Base-by-base conservation (phyloP, 192 early-diverging fungal species). In the Glomus cerebriforme region DNA sequence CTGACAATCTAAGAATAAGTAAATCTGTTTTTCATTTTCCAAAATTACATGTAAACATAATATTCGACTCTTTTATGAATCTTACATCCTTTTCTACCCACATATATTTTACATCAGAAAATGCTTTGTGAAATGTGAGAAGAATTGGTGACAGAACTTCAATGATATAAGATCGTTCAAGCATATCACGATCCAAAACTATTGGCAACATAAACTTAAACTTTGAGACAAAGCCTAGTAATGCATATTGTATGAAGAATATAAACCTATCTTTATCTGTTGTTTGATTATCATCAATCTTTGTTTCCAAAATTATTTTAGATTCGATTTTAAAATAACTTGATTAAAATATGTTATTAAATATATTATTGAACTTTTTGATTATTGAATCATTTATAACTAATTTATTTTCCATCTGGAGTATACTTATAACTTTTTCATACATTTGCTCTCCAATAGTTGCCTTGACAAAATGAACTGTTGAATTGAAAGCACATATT, bases 51-150 rank as follows among this genome's bases (percentile, higher is more conserved):
- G 34, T 69, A 69, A 69, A 69, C 67, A 69, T 69, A 17, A 39
- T 24, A 17, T 73, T 73, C 7, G 54, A n/a, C 3, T 73, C 54
- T 34, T 73, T 73, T 19, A 68, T 68, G 2, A 26, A 68, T 68
- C 35, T 37, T n/a, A 69, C 54, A 59, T 74, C 49, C 26, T 74
- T 74, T 32, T 74, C 72, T 34, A 74, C 13, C 72, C 72, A 74
- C 45, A 59, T 59, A 29, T 74, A 74, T 13, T 74, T 74, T 32
- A 74, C 49, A 12, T 73, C 71, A 73, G 71, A 47, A 73, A 73
- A 73, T 5, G 71, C 71, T 15, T 59, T 73, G 43, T 47, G 71
- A 59, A 73, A 73, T 32, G 72, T 47, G 27, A 27, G 72, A 10
- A 73, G 47, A 73, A 73, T 59, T 73, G 29, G 72, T 12, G 49